Percentiles rank a stretch among this genome's conserved stretches.
phyloP scores from a whole-genome alignment of 352 stramenopile genomes.

The Pilasporangium apinafurcum region DNA sequence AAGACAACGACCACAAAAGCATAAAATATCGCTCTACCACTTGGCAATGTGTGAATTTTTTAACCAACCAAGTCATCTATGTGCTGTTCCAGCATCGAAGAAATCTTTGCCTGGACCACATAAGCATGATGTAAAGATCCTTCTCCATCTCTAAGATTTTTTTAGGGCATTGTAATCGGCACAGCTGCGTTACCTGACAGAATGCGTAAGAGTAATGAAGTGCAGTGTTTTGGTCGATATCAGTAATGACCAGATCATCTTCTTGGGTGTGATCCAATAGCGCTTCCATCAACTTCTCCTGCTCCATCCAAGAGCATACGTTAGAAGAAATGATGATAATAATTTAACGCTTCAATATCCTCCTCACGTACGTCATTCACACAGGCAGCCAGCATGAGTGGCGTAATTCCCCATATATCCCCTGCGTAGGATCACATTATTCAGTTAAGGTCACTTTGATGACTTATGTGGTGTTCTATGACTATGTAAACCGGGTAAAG shows the following conservation, averaged over 20 bases:
- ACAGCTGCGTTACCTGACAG: constrained; percentile 34
- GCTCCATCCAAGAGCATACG: constrained; percentile 3
- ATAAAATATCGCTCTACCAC: not conserved
- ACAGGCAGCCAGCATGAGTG: constrained; percentile 49
- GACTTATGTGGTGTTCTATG: not conserved
- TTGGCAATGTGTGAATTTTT: not conserved
- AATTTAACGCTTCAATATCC: not conserved
- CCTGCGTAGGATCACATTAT: constrained; percentile 4
- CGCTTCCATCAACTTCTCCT: constrained; percentile 24
- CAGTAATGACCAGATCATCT: constrained; percentile 13
- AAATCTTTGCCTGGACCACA: constrained; percentile 17
- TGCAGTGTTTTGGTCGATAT: constrained; percentile 37
- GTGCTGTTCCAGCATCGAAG: constrained; percentile 33
- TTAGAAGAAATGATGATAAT: not conserved
- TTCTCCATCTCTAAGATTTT: too few species aligned
- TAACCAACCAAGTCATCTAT: constrained; percentile 22
- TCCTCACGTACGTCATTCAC: constrained; percentile 18
- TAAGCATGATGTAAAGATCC: not conserved
- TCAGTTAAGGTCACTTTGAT: constrained; percentile 5
- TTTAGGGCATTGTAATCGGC: too few species aligned
- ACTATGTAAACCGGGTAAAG: too few species aligned
- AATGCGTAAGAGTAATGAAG: constrained; percentile 75
- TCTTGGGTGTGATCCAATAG: constrained; percentile 24
- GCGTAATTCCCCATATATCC: constrained; percentile 58
- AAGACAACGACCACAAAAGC: not conserved